Evolutionary conservation across 2,329 filamentous ascomycete species (phyloP), one percentile per base, ranked within the genome.

Genomic region (Ilyonectria sp.): DNA sequence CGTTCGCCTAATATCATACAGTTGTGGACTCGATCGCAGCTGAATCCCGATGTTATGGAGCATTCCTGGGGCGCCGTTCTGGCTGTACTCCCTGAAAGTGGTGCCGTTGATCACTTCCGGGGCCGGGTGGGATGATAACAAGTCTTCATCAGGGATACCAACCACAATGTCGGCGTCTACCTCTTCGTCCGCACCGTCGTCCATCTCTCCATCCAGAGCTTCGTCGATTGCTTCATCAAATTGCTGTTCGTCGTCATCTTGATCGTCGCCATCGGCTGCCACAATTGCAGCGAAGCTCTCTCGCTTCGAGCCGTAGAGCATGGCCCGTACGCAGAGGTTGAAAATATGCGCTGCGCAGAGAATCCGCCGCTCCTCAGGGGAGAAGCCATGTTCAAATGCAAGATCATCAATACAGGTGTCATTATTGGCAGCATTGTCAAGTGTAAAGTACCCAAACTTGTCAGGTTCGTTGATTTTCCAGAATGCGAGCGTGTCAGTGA

Each of bases 121-220:
- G 21, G 46, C 43, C 26, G 19, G 46, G 46, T 49, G 46, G 46
- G 46, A 49, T 23, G 19, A 49, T 23, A 49, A 15, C 19, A 49
- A 49, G 46, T 49, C 46, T 26, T 49, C 46, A 11, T 49, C 46
- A 23, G 46, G 46, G 46, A 23, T 49, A 49, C 46, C 46, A 49
- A 49, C 46, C 11, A 26, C 46, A 49, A 26, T 23, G 46, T 23
- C 19, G 6, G n/a, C 46, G 21, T 49, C 19, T 23, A 49, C 13
- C 19, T 49, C 46, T 23, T 49, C 46, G 19, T 49, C 46, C 46
- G 19, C 13, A 15, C 21, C 21, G 19, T 49, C 46, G 15, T 49
- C 46, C 46, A 49, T 49, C 46, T 49, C 46, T 49, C 9, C 19
- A 49, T 49, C 46, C 46, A 49, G 46, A 15, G 46, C 46, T 23